Percentiles rank a stretch among this genome's conserved stretches.
phyloP scores from a whole-genome alignment of 768 basidiomycete species.

The Tricholoma terreum region DNA sequence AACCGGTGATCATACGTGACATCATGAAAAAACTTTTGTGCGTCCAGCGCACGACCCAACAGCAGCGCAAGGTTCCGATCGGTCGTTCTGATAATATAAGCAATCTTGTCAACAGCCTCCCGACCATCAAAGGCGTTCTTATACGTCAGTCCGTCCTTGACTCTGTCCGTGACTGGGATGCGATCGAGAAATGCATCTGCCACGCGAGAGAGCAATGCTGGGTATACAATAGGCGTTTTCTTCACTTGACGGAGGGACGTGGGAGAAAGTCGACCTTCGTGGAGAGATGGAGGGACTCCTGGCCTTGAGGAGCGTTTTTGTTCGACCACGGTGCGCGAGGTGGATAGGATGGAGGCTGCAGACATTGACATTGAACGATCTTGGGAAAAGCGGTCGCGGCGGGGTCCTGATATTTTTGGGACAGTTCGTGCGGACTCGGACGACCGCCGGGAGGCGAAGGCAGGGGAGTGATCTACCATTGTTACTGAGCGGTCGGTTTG shows the following conservation, averaged over 20 bases:
- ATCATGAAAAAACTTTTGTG: conserved; percentile 99
- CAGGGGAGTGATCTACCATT: conserved; percentile 16
- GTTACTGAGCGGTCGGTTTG: conserved; percentile 31
- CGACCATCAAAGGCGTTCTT: conserved; percentile 96
- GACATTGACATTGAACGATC: conserved; percentile 81
- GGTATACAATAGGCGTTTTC: conserved; percentile 81
- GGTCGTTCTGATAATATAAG: conserved; percentile 97
- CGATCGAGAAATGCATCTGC: conserved; percentile 90
- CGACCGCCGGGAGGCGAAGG: conserved; percentile 49
- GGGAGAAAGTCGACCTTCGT: conserved; percentile 41
- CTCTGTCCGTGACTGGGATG: conserved; percentile 68
- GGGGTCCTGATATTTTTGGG: conserved; percentile 46
- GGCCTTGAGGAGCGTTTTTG: conserved; percentile 33
- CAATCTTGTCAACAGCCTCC: conserved; percentile 95
- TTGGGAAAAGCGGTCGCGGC: conserved; percentile 58
- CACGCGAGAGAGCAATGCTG: conserved; percentile 92
- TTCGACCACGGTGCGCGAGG: conserved; percentile 48
- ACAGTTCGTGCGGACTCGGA: conserved; percentile 68
- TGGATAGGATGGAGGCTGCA: conserved; percentile 40
- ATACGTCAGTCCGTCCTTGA: conserved; percentile 96
- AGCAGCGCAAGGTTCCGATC: conserved; percentile 94
- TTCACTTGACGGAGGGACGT: conserved; percentile 39
- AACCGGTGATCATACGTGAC: conserved; percentile 98
- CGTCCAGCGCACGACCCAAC: conserved; percentile 92
- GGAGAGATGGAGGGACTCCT: conserved; percentile 28